Conservation (phyloP, 2,329 filamentous ascomycete species). For the Sporothrix schenckii region DNA sequence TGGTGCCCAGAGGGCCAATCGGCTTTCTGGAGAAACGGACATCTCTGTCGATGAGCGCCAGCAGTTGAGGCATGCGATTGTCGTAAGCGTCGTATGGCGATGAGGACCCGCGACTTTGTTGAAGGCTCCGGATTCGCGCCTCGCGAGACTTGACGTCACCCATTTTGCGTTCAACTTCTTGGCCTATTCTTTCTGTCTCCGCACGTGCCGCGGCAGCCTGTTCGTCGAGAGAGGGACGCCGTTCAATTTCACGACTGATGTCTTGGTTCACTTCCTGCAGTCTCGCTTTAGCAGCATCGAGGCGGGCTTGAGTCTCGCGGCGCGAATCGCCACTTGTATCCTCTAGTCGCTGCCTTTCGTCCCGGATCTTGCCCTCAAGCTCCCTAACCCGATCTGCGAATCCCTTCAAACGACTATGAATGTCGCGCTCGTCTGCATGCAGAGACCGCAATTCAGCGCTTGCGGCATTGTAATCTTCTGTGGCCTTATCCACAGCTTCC, state of each 20-base stretch:
- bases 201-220: conserved; percentile 43
- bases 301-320: conserved; percentile 58
- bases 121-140: conserved; percentile 54
- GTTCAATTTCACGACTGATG: conserved; percentile 41
- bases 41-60: conserved; percentile 71
- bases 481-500: conserved; percentile 52
- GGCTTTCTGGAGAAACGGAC: conserved; percentile 69
- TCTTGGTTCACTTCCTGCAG: conserved; percentile 49
- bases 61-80: conserved; percentile 61
- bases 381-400: conserved; percentile 53
- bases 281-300: conserved; percentile 60
- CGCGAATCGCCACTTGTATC: conserved; percentile 68
- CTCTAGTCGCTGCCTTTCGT: conserved; percentile 64
- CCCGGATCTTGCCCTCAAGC: conserved; percentile 53
- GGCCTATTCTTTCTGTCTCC: conserved; percentile 41
- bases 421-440: conserved; percentile 65
- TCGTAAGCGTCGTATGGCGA: conserved; percentile 60
- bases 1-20: conserved; percentile 78
- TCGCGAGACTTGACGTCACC: conserved; percentile 59
- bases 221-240: conserved; percentile 41
- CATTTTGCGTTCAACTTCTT: conserved; percentile 50
- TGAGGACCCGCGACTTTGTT: conserved; percentile 60
- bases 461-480: conserved; percentile 52
- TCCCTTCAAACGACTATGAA: conserved; percentile 60
- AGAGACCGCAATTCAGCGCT: conserved; percentile 46